phyloP scores from a whole-genome alignment of 306 rosid genomes.

The Castanospermum australe region DNA sequence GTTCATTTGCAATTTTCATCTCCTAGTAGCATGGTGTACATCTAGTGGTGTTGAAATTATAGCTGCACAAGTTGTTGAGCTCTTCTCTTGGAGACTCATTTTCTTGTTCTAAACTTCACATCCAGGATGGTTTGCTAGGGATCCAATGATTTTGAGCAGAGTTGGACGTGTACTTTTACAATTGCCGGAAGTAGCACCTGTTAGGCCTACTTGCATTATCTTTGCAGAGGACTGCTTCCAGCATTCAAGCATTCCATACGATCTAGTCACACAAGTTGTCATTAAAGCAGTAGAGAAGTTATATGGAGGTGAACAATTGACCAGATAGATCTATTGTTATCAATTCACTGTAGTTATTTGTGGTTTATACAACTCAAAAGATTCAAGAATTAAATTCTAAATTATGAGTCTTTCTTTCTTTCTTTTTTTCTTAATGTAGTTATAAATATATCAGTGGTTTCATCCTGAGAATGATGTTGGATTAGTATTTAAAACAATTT shows the following conservation, averaged over 20 bases:
- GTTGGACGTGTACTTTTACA: conserved; percentile 67
- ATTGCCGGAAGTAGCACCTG: conserved; percentile 41
- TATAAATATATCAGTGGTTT: neutral
- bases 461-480: conserved; percentile 16
- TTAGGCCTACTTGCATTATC: conserved; percentile 54
- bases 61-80: neutral
- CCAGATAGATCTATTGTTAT: too few relatives aligned
- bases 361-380: neutral
- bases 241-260: conserved; percentile 64
- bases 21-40: neutral
- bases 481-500: neutral
- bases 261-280: conserved; percentile 37
- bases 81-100: conserved; percentile 10
- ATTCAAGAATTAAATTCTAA: neutral
- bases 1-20: neutral
- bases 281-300: conserved; percentile 55
- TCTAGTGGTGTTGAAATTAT: neutral
- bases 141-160: conserved; percentile 57
- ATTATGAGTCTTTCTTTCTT: neutral
- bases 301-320: conserved; percentile 80
- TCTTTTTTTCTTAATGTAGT: neutral
- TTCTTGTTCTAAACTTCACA: conserved; percentile 35
- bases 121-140: conserved; percentile 96
- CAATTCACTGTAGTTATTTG: neutral
- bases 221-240: conserved; percentile 85